phyloP scores from a whole-genome alignment of 768 basidiomycete species.

The Exidia glandulosa region DNA sequence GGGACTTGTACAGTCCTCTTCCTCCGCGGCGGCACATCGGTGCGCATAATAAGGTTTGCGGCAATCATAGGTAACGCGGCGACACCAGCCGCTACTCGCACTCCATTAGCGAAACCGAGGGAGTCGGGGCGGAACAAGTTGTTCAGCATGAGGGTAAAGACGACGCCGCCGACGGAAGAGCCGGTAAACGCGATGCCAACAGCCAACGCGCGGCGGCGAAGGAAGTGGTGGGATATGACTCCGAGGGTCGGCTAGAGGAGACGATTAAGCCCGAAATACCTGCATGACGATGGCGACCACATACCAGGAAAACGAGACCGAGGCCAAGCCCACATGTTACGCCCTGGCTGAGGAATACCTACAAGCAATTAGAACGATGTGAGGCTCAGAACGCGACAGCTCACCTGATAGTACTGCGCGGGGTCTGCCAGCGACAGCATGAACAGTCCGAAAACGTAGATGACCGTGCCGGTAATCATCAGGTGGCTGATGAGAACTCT shows the following conservation, averaged over 20 bases:
- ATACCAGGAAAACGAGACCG: slow-evolving; percentile 10
- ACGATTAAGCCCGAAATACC: background rate
- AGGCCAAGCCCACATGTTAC: slow-evolving; percentile 15
- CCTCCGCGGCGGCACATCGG: slow-evolving; percentile 15
- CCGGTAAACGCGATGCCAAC: slow-evolving; percentile 62
- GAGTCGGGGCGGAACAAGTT: slow-evolving; percentile 6
- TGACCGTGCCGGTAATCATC: slow-evolving; percentile 15
- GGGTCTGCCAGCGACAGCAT: slow-evolving; percentile 27
- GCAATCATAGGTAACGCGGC: slow-evolving; percentile 12
- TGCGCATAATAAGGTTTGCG: slow-evolving; percentile 15
- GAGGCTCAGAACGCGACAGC: background rate
- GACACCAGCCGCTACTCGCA: slow-evolving; percentile 17
- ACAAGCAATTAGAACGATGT: background rate
- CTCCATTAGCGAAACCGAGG: slow-evolving; percentile 13
- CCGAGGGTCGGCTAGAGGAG: slow-evolving; percentile 38
- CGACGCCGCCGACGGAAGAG: slow-evolving; percentile 40
- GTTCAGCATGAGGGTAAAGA: slow-evolving; percentile 28
- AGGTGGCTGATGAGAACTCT: slow-evolving; percentile 10
- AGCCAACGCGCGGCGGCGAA: slow-evolving; percentile 55
- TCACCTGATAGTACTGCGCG: slow-evolving; percentile 25
- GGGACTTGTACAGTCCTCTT: background rate
- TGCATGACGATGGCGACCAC: background rate
- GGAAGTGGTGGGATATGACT: slow-evolving; percentile 56
- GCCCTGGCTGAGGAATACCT: slow-evolving; percentile 14
- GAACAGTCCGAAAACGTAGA: slow-evolving; percentile 22